Conservation (phyloP, 2,329 filamentous ascomycete genomes). For the Microcera coccophila region DNA sequence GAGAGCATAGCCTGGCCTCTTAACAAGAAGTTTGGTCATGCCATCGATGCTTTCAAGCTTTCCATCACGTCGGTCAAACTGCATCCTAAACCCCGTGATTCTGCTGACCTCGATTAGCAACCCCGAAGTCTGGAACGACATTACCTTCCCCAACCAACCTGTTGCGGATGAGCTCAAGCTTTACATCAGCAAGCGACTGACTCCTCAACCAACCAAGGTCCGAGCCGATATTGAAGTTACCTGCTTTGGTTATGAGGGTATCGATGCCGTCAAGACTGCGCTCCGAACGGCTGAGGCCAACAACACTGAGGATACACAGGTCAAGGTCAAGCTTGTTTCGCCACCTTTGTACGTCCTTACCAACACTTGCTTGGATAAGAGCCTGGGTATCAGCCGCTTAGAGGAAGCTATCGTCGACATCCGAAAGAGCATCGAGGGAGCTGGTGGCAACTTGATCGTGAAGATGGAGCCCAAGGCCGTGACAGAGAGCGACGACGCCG, state of each 20-base stretch:
- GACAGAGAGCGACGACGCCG: constrained; percentile 96
- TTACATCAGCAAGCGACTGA: constrained; percentile 96
- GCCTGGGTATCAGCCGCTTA: constrained; percentile 73
- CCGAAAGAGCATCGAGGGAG: constrained; percentile 69
- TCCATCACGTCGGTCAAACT: constrained; percentile 75
- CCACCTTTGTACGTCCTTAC: constrained; percentile 96
- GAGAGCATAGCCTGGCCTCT: constrained; percentile 94
- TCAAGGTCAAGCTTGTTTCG: constrained; percentile 98
- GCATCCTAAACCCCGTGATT: not conserved
- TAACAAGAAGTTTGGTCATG: constrained; percentile 95
- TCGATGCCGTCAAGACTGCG: constrained; percentile 94
- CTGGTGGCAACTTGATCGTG: constrained; percentile 76
- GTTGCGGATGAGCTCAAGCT: constrained; percentile 86
- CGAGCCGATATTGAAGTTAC: constrained; percentile 96
- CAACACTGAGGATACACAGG: constrained; percentile 88
- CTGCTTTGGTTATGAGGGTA: constrained; percentile 94
- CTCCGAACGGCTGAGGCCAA: constrained; percentile 86
- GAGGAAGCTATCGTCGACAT: constrained; percentile 90
- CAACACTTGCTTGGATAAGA: constrained; percentile 93
- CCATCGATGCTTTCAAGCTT: constrained; percentile 97
- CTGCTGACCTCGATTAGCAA: constrained; percentile 55
- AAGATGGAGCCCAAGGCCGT: constrained; percentile 99
- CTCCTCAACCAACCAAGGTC: constrained; percentile 97
- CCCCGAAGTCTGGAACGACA: constrained; percentile 91
- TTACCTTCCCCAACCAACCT: constrained; percentile 78